Evolutionary conservation across 2,329 filamentous ascomycete genomes (phyloP).

Genomic region (Microsporum canis): DNA sequence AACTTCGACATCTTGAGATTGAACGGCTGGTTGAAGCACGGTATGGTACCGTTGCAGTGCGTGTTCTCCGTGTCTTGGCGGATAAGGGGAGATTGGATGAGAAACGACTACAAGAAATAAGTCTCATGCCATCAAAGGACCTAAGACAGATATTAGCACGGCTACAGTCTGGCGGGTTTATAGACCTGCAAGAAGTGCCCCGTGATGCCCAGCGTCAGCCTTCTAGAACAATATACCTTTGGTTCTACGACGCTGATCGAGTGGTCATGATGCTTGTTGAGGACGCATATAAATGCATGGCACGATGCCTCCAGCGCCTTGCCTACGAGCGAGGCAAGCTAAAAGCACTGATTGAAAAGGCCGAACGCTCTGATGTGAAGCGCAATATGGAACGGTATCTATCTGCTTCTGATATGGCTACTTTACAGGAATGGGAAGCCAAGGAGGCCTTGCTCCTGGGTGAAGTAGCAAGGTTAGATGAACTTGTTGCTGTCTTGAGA

Average conservation of each 20-base stretch:
- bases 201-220: constrained; percentile 73
- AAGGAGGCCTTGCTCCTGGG: constrained; percentile 60
- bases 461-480: constrained; percentile 71
- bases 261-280: constrained; percentile 61
- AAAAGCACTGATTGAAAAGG: constrained; percentile 63
- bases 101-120: constrained; percentile 68
- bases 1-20: constrained; percentile 64
- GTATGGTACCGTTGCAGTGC: constrained; percentile 64
- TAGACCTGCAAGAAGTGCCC: constrained; percentile 89
- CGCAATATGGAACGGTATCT: constrained; percentile 74
- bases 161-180: constrained; percentile 74
- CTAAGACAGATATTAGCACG: constrained; percentile 73
- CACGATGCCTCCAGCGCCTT: constrained; percentile 69
- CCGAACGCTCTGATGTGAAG: constrained; percentile 74
- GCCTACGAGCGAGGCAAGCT: constrained; percentile 62
- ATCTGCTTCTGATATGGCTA: constrained; percentile 58
- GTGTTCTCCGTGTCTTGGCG: constrained; percentile 73
- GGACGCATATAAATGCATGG: constrained; percentile 80
- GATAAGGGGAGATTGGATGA: constrained; percentile 92
- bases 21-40: constrained; percentile 69
- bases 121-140: constrained; percentile 73
- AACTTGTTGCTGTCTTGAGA: constrained; percentile 68
- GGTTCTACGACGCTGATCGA: constrained; percentile 74
- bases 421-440: constrained; percentile 51
- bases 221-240: constrained; percentile 77